phyloP scores from a whole-genome alignment of 441 rosid species.

The Kokia cookei region DNA sequence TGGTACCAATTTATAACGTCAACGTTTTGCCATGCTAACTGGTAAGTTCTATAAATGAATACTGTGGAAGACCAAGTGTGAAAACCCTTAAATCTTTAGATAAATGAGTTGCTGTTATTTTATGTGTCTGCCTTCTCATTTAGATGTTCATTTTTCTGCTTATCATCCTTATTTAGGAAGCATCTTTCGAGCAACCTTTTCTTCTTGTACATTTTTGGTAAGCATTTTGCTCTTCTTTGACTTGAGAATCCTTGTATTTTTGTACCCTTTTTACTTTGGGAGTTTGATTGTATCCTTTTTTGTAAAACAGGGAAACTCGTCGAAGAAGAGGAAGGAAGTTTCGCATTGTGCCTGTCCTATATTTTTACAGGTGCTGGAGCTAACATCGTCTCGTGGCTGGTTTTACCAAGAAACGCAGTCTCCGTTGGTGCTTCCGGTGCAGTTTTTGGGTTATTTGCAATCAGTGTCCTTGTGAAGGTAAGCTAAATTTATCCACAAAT shows the following conservation, averaged over 20 bases:
- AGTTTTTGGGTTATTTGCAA: slow-evolving; percentile 85
- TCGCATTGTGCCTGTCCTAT: slow-evolving; percentile 82
- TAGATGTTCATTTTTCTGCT: neutral
- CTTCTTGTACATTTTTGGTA: slow-evolving; percentile 91
- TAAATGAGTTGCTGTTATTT: neutral
- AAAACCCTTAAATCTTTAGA: neutral
- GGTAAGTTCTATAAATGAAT: slow-evolving; percentile 41
- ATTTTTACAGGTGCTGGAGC: slow-evolving; percentile 85
- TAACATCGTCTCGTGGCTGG: slow-evolving; percentile 86
- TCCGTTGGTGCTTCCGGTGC: slow-evolving; percentile 98
- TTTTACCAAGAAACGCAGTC: slow-evolving; percentile 79
- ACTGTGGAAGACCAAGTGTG: neutral
- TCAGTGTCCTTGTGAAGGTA: slow-evolving; percentile 89
- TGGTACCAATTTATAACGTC: slow-evolving; percentile 94
- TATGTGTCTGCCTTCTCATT: neutral
- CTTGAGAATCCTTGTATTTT: neutral
- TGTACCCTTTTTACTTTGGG: slow-evolving; percentile 8
- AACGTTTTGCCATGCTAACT: slow-evolving; percentile 86
- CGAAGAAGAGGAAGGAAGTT: slow-evolving; percentile 88
- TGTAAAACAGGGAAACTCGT: slow-evolving; percentile 69
- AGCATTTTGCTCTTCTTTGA: slow-evolving; percentile 21
- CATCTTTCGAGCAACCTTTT: slow-evolving; percentile 96
- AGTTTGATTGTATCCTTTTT: slow-evolving; percentile 6
- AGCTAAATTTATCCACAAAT: neutral
- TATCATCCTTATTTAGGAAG: slow-evolving; percentile 42